Conservation (phyloP, 2,329 filamentous ascomycete species). For the Alternaria sp. region DNA sequence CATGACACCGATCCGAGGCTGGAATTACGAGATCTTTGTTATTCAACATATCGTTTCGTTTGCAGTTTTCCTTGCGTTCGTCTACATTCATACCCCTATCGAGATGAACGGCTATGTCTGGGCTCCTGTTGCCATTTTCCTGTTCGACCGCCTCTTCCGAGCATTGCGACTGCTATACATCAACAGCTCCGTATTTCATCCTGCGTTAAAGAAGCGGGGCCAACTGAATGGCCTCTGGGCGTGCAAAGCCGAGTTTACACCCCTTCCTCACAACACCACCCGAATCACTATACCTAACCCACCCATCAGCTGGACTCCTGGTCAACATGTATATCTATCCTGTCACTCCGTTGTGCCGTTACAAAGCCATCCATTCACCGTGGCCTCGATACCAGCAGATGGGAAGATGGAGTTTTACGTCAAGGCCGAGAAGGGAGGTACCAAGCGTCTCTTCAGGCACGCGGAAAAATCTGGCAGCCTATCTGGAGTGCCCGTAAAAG, state of each 20-base stretch:
- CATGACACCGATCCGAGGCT: slow-evolving; percentile 67
- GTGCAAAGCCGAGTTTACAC: slow-evolving; percentile 49
- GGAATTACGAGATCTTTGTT: slow-evolving; percentile 73
- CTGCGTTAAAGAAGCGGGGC: slow-evolving; percentile 37
- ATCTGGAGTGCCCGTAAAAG: slow-evolving; percentile 15
- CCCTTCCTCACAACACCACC: slow-evolving; percentile 62
- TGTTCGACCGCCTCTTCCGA: slow-evolving; percentile 66
- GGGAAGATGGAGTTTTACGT: slow-evolving; percentile 63
- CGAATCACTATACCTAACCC: slow-evolving; percentile 63
- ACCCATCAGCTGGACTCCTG: slow-evolving; percentile 64
- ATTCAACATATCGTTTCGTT: slow-evolving; percentile 70
- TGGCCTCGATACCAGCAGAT: slow-evolving; percentile 63
- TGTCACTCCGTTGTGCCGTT: slow-evolving; percentile 63
- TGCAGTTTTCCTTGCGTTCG: slow-evolving; percentile 66
- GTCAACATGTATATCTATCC: slow-evolving; percentile 68
- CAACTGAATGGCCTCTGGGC: slow-evolving; percentile 41
- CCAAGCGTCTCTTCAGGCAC: slow-evolving; percentile 58
- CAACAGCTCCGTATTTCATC: slow-evolving; percentile 51
- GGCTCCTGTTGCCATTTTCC: slow-evolving; percentile 68
- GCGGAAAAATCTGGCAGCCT: slow-evolving; percentile 52
- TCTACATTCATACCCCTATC: slow-evolving; percentile 68
- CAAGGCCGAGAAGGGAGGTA: slow-evolving; percentile 61
- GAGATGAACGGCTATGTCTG: slow-evolving; percentile 68
- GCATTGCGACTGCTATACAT: slow-evolving; percentile 44
- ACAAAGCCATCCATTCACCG: slow-evolving; percentile 70